Conservation (phyloP, 345 rosid species). For the Linum tenue region DNA sequence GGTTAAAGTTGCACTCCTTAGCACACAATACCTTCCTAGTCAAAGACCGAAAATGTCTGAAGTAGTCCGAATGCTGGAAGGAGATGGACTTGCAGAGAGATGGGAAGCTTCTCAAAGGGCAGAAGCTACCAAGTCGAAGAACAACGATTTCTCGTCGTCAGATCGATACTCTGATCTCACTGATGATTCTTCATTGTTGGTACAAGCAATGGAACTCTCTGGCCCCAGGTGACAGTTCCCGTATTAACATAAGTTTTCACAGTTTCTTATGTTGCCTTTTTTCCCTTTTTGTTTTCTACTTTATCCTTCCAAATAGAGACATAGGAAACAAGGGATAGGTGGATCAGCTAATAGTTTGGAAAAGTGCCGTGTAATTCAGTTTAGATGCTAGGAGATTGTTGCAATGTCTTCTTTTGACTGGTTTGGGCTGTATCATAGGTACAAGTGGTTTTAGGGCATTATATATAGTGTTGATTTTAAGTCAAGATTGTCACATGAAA, state of each 20-base stretch:
- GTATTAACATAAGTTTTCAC: background rate
- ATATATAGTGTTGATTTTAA: no score
- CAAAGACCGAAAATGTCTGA: conserved; percentile 94
- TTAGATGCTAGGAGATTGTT: background rate
- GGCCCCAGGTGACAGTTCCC: conserved; percentile 68
- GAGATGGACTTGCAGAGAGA: conserved; percentile 91
- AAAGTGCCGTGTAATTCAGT: background rate
- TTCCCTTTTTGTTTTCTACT: background rate
- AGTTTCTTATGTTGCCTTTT: background rate
- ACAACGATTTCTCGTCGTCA: conserved; percentile 74
- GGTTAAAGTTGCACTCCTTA: conserved; percentile 78
- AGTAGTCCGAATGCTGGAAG: conserved; percentile 97
- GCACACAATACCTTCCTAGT: conserved; percentile 86
- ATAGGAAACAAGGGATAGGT: background rate
- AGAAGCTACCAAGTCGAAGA: conserved; percentile 49
- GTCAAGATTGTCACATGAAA: no score
- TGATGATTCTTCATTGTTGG: conserved; percentile 83
- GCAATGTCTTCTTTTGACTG: background rate
- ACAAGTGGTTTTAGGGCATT: no score
- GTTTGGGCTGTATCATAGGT: background rate
- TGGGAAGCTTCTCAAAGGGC: conserved; percentile 96
- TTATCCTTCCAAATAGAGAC: background rate
- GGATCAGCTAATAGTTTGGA: background rate
- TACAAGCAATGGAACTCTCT: conserved; percentile 97
- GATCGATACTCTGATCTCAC: conserved; percentile 94